phyloP scores from a whole-genome alignment of 495 filamentous ascomycete genomes.

The Pyrenula massariospora region DNA sequence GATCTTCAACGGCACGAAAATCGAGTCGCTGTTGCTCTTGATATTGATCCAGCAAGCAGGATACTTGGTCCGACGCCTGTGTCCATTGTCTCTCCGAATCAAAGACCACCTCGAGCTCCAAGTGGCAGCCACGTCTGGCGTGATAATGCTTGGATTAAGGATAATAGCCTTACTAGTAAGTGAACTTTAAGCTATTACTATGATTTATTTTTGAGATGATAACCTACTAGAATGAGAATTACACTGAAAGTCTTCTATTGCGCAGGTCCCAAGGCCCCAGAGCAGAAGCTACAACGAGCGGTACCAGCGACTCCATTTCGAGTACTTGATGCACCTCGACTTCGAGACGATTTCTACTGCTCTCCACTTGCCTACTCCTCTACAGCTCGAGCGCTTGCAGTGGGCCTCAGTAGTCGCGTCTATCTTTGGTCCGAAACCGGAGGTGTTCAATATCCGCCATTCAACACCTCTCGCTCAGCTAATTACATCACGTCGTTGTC shows the following conservation, averaged over 20 bases:
- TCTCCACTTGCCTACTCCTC: slow-evolving; percentile 77
- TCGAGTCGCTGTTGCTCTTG: slow-evolving; percentile 70
- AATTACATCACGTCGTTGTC: slow-evolving; percentile 71
- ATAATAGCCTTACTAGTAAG: not conserved
- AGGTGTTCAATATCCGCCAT: slow-evolving; percentile 36
- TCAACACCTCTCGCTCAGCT: slow-evolving; percentile 24
- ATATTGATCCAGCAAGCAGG: slow-evolving; percentile 57
- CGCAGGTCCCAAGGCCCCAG: slow-evolving; percentile 1
- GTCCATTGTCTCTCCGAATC: too few species aligned
- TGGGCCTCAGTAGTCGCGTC: slow-evolving; percentile 69
- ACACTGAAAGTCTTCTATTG: too few species aligned
- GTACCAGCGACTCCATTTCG: slow-evolving; percentile 69
- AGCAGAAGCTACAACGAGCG: slow-evolving; percentile 7
- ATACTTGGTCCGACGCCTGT: slow-evolving; percentile 29
- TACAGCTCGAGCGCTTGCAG: slow-evolving; percentile 63
- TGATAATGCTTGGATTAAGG: not conserved
- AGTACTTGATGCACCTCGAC: slow-evolving; percentile 76
- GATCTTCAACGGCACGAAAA: slow-evolving; percentile 59
- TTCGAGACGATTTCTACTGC: slow-evolving; percentile 94
- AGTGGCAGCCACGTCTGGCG: slow-evolving; percentile 2
- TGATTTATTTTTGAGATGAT: too few species aligned
- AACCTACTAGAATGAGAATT: too few species aligned
- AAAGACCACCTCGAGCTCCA: too few species aligned
- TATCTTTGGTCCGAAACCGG: slow-evolving; percentile 80
- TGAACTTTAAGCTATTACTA: too few species aligned